Conservation (phyloP, 768 basidiomycete genomes). For the Boletus pseudopeckii region DNA sequence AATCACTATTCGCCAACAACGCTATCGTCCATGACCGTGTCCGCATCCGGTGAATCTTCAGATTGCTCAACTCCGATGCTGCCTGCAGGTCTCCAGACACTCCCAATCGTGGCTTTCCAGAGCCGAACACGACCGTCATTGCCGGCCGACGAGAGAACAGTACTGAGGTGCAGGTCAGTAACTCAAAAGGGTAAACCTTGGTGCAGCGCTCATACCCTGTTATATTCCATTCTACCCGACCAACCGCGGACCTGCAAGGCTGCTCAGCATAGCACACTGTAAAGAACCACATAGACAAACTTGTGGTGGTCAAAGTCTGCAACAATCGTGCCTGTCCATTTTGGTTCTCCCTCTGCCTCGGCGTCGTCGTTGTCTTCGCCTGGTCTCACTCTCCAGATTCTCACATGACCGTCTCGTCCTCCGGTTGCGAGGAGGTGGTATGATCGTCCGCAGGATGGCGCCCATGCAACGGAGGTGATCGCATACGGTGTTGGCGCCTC, state of each 20-base stretch:
- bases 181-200: neutral
- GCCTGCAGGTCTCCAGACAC: constrained; percentile 81
- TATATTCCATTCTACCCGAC: constrained; percentile 93
- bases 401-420: constrained; percentile 78
- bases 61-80: constrained; percentile 79
- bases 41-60: constrained; percentile 44
- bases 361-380: constrained; percentile 42
- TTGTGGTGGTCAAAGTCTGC: constrained; percentile 88
- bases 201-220: constrained; percentile 54
- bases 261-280: constrained; percentile 4
- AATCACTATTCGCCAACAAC: constrained; percentile 13
- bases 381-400: constrained; percentile 85
- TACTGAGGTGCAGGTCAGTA: constrained; percentile 42
- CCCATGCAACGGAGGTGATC: constrained; percentile 87
- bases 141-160: constrained; percentile 77
- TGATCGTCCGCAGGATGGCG: constrained; percentile 88
- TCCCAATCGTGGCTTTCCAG: constrained; percentile 83
- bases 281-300: constrained; percentile 32
- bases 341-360: constrained; percentile 40
- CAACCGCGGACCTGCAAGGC: constrained; percentile 58
- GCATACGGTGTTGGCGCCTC: constrained; percentile 50
- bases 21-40: constrained; percentile 45
- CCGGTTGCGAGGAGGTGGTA: constrained; percentile 95
- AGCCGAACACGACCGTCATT: constrained; percentile 79
- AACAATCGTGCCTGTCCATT: constrained; percentile 73